These are phyloP conservation scores for Fusarium ambrosium DNA, from an alignment of 2,329 filamentous ascomycete genomes.

Conservation along the genomic window DNA sequence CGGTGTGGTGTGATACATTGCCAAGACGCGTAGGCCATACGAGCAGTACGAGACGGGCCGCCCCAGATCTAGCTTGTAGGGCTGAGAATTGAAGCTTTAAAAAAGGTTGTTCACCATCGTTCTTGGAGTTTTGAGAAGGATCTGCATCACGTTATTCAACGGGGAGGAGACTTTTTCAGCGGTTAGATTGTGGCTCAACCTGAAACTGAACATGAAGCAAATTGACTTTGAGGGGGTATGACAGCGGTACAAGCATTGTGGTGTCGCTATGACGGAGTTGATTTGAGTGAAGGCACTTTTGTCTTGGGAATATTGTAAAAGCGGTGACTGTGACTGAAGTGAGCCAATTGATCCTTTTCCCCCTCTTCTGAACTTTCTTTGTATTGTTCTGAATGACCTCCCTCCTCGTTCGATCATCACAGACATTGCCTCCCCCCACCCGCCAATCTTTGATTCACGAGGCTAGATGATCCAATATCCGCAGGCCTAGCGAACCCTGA, in stretches of 20 bases:
- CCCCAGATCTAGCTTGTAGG: neutral
- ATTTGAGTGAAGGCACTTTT: neutral
- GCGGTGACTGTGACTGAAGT: neutral
- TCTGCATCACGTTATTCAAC: neutral
- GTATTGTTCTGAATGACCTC: neutral
- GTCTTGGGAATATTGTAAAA: neutral
- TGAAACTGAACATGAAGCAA: neutral
- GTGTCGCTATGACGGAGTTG: neutral
- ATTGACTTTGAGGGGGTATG: constrained; percentile 1
- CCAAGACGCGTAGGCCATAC: constrained; percentile 8
- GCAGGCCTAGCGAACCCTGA: constrained; percentile 16
- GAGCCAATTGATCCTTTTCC: neutral
- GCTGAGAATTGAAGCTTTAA: neutral
- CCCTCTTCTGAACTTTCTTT: neutral
- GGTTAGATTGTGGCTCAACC: neutral
- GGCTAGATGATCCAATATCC: constrained; percentile 32
- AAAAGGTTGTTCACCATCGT: neutral
- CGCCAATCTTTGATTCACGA: constrained; percentile 29
- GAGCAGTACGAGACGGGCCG: neutral
- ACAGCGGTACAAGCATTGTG: neutral
- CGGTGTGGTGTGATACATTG: neutral
- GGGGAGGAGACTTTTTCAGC: neutral
- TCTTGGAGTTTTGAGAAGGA: neutral
- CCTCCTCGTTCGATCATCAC: neutral
- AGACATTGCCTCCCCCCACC: neutral